phyloP scores from a whole-genome alignment of 805 yeast species.

The Teunomyces lycoperdinae region DNA sequence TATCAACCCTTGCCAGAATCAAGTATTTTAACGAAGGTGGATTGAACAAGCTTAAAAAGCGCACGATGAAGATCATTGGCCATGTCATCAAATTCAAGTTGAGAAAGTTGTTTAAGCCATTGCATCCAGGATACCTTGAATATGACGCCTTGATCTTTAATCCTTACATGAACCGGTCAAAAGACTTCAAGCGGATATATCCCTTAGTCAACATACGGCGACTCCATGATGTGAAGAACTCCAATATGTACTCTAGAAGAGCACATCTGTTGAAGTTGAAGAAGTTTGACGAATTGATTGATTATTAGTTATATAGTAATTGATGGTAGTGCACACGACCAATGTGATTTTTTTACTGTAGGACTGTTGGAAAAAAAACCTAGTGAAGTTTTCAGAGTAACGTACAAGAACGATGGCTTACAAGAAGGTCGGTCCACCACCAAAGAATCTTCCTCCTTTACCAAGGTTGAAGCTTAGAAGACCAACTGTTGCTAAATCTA shows the following conservation, averaged over 20 bases:
- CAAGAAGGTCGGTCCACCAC: conserved; percentile 41
- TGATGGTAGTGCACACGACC: conserved; percentile 7
- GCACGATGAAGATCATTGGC: conserved; percentile 23
- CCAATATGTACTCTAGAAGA: neutral
- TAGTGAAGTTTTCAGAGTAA: neutral
- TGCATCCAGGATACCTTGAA: conserved; percentile 7
- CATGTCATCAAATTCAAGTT: conserved; percentile 25
- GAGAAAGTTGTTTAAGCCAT: conserved; percentile 20
- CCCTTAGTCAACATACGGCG: conserved; percentile 20
- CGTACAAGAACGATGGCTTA: conserved; percentile 32
- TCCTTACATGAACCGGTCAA: conserved; percentile 18
- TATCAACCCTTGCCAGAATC: conserved; percentile 34
- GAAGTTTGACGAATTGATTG: conserved; percentile 7
- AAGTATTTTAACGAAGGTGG: conserved; percentile 32
- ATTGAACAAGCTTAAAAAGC: conserved; percentile 26
- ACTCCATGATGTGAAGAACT: conserved; percentile 3
- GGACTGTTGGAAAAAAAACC: neutral
- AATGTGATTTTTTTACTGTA: neutral
- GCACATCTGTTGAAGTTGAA: conserved; percentile 6
- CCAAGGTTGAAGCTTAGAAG: conserved; percentile 71
- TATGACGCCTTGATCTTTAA: conserved; percentile 26
- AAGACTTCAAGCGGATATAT: conserved; percentile 29
- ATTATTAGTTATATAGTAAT: conserved; percentile 3
- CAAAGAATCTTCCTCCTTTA: conserved; percentile 59
- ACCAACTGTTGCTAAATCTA: conserved; percentile 53